Percentiles rank a stretch among this genome's conserved stretches.
Evolutionary conservation across 371 early-diverging fungal genomes (phyloP).

Genomic region (Mucor plumbeus): DNA sequence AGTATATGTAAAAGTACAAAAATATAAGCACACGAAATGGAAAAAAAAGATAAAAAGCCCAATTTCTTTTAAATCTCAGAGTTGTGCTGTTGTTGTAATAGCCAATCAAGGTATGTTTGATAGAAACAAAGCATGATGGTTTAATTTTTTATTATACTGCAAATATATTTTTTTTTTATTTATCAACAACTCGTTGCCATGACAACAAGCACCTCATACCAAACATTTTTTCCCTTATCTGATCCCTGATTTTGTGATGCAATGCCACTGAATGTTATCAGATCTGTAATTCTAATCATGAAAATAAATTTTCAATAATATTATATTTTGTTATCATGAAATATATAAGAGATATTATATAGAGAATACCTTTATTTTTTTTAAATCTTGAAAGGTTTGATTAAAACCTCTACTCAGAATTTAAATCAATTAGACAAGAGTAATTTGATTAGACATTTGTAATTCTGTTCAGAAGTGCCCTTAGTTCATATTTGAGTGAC

Average conservation of each 20-base stretch:
- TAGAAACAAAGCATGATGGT: neutral
- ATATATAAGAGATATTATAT: neutral
- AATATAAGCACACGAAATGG: slow-evolving; percentile 4
- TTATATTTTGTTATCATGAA: neutral
- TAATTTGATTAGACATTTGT: neutral
- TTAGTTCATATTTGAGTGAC: slow-evolving; percentile 1
- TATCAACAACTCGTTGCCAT: neutral
- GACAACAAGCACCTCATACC: neutral
- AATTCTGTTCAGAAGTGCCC: neutral
- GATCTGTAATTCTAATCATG: neutral
- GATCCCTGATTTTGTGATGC: neutral
- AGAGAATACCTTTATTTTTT: neutral
- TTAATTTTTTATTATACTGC: neutral
- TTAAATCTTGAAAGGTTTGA: neutral
- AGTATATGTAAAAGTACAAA: neutral
- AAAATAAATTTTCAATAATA: neutral
- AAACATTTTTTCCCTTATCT: neutral
- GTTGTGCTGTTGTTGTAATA: neutral
- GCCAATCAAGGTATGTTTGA: neutral
- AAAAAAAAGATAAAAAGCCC: neutral
- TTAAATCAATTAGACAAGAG: neutral
- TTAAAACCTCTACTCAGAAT: neutral
- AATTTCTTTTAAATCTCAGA: neutral
- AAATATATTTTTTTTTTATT: neutral
- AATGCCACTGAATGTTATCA: neutral